Base-by-base conservation (phyloP, 2,329 filamentous ascomycete species). In the Aciculosporium take region DNA sequence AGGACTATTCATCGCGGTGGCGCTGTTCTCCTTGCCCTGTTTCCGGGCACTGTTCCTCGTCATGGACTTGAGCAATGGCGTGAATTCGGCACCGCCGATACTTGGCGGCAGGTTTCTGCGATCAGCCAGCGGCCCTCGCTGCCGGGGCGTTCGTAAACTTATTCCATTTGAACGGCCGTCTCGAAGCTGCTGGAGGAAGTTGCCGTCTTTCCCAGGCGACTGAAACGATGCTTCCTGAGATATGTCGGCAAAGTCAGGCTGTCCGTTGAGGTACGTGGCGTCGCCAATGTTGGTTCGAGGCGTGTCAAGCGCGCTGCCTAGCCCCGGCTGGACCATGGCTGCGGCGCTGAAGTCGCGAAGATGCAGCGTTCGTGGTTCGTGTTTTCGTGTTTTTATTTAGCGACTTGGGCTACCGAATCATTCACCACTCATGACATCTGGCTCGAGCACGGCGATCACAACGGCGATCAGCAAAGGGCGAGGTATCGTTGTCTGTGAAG, bases 201-300 rank as follows among this genome's bases (percentile, higher is more conserved):
- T 84, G 30, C 54, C 59, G 9, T 65, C 59, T 60, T 84, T 88
- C 23, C 71, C 74, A 20, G 83, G 88, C 24, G 84, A 87, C 43
- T 80, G 76, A 51, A 95, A 94, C 1, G 89, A 91, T 43, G 84
- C 79, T 57, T 93, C 86, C 53, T 87, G 81, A 40, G 86, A 93
- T 51, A 89, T 79, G 53, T 93, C 86, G 45, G 57, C 60, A 55
- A 93, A 78, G 55, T 86, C 80, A 52, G 78, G 65, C 63, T 73
- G 63, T 62, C 77, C 68, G 60, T 65, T 76, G 47, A 93, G 69
- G 61, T 81, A 89, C 50, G 87, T 94, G 62, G 78, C 79, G 71
- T 95, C 86, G 56, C 82, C 86, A 50, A 79, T 62, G 55, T 87
- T 83, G 46, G 86, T 94, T 58, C 82, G 81, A 54, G 89, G 89